Evolutionary conservation across 169 alveolate genomes (phyloP).

Genomic region (Eimeria sp.): DNA sequence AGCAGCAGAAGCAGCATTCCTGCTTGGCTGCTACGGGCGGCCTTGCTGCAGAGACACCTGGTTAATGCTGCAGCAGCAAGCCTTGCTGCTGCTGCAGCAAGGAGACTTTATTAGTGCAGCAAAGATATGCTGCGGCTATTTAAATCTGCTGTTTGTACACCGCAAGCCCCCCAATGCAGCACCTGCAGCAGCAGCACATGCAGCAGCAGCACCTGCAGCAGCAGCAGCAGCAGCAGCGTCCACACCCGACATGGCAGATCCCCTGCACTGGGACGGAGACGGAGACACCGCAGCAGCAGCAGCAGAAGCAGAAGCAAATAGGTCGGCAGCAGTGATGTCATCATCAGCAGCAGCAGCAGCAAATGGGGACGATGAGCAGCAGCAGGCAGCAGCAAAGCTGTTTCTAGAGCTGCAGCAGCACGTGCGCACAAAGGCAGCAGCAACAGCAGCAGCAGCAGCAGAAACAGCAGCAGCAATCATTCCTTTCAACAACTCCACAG

Average conservation of each 20-base stretch:
- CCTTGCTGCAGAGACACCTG: conserved; percentile 53
- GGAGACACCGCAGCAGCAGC: conserved; percentile 24
- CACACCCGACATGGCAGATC: background rate
- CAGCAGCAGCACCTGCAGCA: background rate
- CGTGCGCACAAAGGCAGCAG: conserved; percentile 6
- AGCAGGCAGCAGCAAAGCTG: conserved; percentile 30
- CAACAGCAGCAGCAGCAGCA: conserved; percentile 38
- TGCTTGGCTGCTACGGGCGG: conserved; percentile 62
- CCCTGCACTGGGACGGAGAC: conserved; percentile 1
- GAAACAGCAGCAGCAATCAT: too few species aligned
- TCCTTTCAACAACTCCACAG: too few species aligned
- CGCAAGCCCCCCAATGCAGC: conserved; percentile 63
- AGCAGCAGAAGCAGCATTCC: conserved; percentile 49
- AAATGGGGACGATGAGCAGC: background rate
- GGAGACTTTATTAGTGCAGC: conserved; percentile 21
- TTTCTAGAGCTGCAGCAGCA: conserved; percentile 49
- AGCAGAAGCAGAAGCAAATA: conserved; percentile 1
- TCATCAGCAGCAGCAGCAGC: conserved; percentile 50
- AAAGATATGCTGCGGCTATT: conserved; percentile 53
- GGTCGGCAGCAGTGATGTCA: background rate
- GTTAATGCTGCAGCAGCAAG: conserved; percentile 62
- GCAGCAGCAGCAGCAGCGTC: conserved; percentile 28
- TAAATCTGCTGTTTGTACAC: conserved; percentile 40
- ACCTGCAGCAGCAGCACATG: background rate
- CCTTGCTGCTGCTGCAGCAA: conserved; percentile 56